Evolutionary conservation across 495 filamentous ascomycete species (phyloP), one percentile per base, ranked within the genome.

Genomic region (Aspergillus saccharolyticus): DNA sequence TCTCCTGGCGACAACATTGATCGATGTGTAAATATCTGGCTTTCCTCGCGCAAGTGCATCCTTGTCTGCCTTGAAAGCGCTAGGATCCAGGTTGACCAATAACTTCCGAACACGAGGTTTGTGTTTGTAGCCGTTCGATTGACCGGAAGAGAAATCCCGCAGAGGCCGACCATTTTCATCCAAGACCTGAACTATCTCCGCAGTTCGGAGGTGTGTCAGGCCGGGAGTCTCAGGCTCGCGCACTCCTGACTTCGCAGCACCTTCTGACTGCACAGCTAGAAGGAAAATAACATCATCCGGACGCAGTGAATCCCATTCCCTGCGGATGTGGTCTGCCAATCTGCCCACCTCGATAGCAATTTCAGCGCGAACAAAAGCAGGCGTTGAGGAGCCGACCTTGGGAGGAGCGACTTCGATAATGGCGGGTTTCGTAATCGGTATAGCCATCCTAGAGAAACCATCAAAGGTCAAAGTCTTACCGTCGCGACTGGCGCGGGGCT

Each of bases 221-320:
- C 83, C 63, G 83, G 83, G 22, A 70, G 80, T 64, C 28, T 84
- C 79, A 8, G 78, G 65, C 47, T 79, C 72, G 15, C 81, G 83
- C 65, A 85, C 86, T 18, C 78, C 76, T 24, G 82, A 63, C 55
- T 76, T 76, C 39, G 75, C 80, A 28, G 42, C 78, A 66, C 49
- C 78, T 74, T 43, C 81, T 70, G 54, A 77, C 55, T 64, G 73
- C 3, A 97, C 85, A 19, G 86, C 85, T 44, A 96, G 70, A 5
- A 99, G 80, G 65, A 93, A 99, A 10, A 99, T 81, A 21, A 96
- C 88, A 70, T 99, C 94, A 62, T 94, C 91, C 10, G 84, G 84
- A 44, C 90, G 87, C 55, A 97, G 79, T 1, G 86, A 82, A 60
- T 99, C 94, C 94, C 94, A 99, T 64, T 97, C 94, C 61, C 79